phyloP scores from a whole-genome alignment of 2,329 filamentous ascomycete genomes.

The Pseudonectria buxi region DNA sequence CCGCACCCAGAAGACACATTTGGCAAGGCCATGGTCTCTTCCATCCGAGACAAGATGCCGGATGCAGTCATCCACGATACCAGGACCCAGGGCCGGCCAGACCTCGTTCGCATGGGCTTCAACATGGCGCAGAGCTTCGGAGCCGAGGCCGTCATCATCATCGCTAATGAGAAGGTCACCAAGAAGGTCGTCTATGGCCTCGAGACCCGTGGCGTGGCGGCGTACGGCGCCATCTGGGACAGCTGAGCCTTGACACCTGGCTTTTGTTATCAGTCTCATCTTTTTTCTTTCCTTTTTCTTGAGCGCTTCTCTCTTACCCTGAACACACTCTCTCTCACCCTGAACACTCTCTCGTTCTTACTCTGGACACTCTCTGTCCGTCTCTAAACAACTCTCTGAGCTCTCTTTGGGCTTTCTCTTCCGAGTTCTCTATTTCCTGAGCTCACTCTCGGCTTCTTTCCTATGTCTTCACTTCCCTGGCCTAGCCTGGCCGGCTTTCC shows the following conservation, averaged over 20 bases:
- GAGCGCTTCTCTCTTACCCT: conserved; percentile 3
- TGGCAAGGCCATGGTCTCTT: conserved; percentile 47
- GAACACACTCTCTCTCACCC: no score
- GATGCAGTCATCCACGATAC: conserved; percentile 64
- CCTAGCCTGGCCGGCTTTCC: no score
- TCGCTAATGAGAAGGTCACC: conserved; percentile 64
- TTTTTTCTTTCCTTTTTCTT: background rate
- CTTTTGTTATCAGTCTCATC: no score
- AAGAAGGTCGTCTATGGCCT: conserved; percentile 62
- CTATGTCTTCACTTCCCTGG: no score
- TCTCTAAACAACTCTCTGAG: no score
- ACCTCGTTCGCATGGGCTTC: conserved; percentile 44
- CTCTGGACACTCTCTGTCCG: no score
- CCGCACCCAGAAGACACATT: conserved; percentile 56
- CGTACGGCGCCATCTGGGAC: conserved; percentile 71
- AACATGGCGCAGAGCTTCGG: conserved; percentile 50
- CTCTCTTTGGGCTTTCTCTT: no score
- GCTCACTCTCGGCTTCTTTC: no score
- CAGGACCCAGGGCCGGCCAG: conserved; percentile 48
- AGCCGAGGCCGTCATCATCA: conserved; percentile 65
- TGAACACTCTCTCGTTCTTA: no score
- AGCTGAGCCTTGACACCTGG: conserved; percentile 22
- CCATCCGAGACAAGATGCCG: conserved; percentile 51
- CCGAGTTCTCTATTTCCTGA: no score
- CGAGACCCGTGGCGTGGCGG: conserved; percentile 57